Evolutionary conservation across 805 yeast species (phyloP).

Genomic region (Peterozyma toletana): DNA sequence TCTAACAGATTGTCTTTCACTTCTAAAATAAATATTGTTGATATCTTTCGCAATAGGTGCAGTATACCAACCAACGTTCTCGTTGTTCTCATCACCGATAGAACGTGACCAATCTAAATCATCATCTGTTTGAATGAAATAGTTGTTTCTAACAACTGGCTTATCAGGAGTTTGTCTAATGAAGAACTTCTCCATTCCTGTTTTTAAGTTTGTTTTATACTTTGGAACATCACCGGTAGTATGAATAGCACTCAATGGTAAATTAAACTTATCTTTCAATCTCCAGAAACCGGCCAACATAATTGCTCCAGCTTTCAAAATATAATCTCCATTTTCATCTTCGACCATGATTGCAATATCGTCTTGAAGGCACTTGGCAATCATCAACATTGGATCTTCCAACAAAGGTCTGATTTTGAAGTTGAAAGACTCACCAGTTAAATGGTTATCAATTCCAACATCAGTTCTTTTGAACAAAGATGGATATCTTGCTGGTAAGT

Average conservation of each 20-base stretch:
- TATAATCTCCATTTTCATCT: constrained; percentile 47
- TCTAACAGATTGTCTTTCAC: constrained; percentile 59
- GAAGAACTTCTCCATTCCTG: constrained; percentile 64
- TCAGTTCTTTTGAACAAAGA: constrained; percentile 36
- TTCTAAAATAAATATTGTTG: constrained; percentile 44
- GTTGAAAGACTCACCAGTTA: constrained; percentile 45
- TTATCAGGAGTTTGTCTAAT: constrained; percentile 46
- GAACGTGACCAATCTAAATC: constrained; percentile 58
- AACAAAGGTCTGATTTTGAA: constrained; percentile 23
- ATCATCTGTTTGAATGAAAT: constrained; percentile 58
- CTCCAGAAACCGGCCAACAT: constrained; percentile 68
- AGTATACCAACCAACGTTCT: constrained; percentile 58
- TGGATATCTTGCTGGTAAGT: constrained; percentile 54
- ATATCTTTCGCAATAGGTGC: constrained; percentile 42
- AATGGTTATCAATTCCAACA: constrained; percentile 41
- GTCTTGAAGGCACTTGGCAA: constrained; percentile 54
- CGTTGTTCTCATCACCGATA: constrained; percentile 49
- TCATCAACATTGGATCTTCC: constrained; percentile 53
- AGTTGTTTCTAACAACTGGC: constrained; percentile 62
- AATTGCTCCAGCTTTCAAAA: constrained; percentile 54
- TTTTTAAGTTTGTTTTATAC: constrained; percentile 47
- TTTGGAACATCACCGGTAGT: constrained; percentile 65
- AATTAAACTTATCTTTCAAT: constrained; percentile 48
- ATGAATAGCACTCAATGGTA: constrained; percentile 52
- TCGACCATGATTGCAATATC: constrained; percentile 66